A percentile compares a stretch with the other conserved stretches of the same genome.
These are phyloP conservation scores for Eucalyptus tenuipes DNA, from an alignment of 345 rosid genomes.

Conservation along the genomic window DNA sequence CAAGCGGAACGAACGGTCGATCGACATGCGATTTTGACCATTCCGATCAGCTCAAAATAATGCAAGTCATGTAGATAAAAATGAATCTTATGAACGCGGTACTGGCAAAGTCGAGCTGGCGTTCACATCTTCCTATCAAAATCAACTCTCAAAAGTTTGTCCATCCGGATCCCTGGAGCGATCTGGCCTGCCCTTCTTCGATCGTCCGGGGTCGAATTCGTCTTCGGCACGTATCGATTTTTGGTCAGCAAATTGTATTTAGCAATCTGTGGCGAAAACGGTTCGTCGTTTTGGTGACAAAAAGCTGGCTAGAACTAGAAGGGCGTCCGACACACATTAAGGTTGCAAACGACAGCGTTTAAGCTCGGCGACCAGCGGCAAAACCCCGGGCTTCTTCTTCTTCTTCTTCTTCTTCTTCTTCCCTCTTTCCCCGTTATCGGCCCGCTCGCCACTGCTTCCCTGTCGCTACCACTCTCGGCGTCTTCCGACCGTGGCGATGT, in stretches of 20 bases:
- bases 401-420: neutral
- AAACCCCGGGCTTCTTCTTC: neutral
- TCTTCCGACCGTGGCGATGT: constrained; percentile 1
- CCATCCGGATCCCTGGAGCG: neutral
- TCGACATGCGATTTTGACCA: neutral
- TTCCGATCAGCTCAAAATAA: neutral
- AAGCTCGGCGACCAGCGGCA: neutral
- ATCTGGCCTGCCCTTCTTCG: neutral
- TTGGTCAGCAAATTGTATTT: neutral
- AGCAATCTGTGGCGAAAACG: neutral
- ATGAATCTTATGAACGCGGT: no score
- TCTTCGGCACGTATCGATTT: neutral
- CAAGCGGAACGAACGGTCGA: accelerated
- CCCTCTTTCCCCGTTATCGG: neutral
- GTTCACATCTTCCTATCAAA: neutral
- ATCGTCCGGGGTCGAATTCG: neutral
- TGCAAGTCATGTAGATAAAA: no score
- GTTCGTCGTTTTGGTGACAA: neutral
- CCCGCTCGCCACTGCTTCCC: neutral
- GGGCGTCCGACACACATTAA: neutral
- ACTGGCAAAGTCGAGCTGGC: neutral
- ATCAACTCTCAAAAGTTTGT: neutral
- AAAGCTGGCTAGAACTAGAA: neutral
- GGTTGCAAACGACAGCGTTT: neutral
- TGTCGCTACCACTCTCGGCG: neutral